Base-by-base conservation (phyloP, 2,329 filamentous ascomycete genomes). In the Colletotrichum endophyticum region DNA sequence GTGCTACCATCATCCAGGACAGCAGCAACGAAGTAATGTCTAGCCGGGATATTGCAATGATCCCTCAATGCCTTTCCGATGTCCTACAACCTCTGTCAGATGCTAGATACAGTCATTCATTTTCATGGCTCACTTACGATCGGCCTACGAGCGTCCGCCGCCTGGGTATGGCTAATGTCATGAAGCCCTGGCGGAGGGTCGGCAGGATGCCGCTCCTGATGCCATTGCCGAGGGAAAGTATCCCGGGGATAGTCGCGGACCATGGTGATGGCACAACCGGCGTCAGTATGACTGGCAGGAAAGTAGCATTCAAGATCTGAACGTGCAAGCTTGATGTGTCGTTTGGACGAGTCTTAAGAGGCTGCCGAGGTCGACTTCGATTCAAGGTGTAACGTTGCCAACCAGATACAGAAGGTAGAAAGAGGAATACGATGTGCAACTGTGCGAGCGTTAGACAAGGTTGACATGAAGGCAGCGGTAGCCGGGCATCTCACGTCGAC, bases 21-120 rank as follows among this genome's bases (percentile, higher is more conserved):
- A 3, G 86, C 87, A 13, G 88, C 89, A 39, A 92, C 84, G 78
- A 92, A 91, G 80, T 89, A 92, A 76, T 84, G 84, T 68, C 87
- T 86, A 13, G 87, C 87, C 3, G 88, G 86, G 62, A 92, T 89
- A 49, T 87, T 86, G 78, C 90, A 91, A 56, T 89, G 85, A 66
- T 90, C 87, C 19, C 88, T 85, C 13, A 92, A 82, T 30, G 88
- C 89, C 76, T 87, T 86, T 39, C 87, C 87, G 39, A 92, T 90
- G 79, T 88, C 83, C 88, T 90, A 74, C 28, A 34, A 53, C 32
- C 5, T 11, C n/a, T 32, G 74, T 70, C 12, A 67, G 57, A 44
- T 6, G n/a, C 15, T 49, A n/a, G 28, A 28, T 16, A 30, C 32
- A 19, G 11, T 13, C 5, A 28, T 13, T n/a, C 27, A 22, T 34